A percentile compares a stretch with the other conserved stretches of the same genome.
phyloP scores from a whole-genome alignment of 1,284 basidiomycete species.

The Marasmius oreades region DNA sequence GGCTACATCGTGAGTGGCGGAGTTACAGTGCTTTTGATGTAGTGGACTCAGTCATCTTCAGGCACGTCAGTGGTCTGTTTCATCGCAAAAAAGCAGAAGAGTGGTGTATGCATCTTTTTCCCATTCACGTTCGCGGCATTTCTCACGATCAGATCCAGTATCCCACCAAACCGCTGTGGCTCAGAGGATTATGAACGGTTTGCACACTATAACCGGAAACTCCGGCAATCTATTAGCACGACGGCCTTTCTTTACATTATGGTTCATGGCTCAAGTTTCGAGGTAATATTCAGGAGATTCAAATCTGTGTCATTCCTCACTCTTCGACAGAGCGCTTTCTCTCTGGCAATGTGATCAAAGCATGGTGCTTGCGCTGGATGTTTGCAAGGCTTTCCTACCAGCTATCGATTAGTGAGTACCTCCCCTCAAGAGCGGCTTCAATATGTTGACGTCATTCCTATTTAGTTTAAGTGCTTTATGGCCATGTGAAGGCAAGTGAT shows the following conservation, averaged over 20 bases:
- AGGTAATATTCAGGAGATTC: slow-evolving; percentile 37
- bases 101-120: slow-evolving; percentile 55
- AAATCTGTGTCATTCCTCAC: neutral
- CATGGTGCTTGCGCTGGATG: slow-evolving; percentile 60
- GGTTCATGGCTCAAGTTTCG: slow-evolving; percentile 73
- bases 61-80: slow-evolving; percentile 51
- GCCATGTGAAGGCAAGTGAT: slow-evolving; percentile 44
- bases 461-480: slow-evolving; percentile 52
- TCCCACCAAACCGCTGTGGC: slow-evolving; percentile 60
- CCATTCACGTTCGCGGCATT: slow-evolving; percentile 10
- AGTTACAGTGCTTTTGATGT: neutral
- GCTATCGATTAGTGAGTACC: slow-evolving; percentile 54
- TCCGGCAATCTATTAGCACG: slow-evolving; percentile 47
- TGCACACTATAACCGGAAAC: slow-evolving; percentile 63
- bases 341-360: slow-evolving; percentile 63
- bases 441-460: neutral
- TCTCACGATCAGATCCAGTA: slow-evolving; percentile 36
- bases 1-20: slow-evolving; percentile 47
- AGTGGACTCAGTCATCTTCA: slow-evolving; percentile 19
- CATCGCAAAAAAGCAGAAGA: slow-evolving; percentile 65
- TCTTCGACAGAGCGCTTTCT: slow-evolving; percentile 45
- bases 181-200: slow-evolving; percentile 53
- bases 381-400: slow-evolving; percentile 57
- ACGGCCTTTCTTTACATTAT: slow-evolving; percentile 69
- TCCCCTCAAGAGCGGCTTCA: neutral